Evolutionary conservation across 768 basidiomycete genomes (phyloP), one percentile per base, ranked within the genome.

Genomic region (Agrocybe pediades): DNA sequence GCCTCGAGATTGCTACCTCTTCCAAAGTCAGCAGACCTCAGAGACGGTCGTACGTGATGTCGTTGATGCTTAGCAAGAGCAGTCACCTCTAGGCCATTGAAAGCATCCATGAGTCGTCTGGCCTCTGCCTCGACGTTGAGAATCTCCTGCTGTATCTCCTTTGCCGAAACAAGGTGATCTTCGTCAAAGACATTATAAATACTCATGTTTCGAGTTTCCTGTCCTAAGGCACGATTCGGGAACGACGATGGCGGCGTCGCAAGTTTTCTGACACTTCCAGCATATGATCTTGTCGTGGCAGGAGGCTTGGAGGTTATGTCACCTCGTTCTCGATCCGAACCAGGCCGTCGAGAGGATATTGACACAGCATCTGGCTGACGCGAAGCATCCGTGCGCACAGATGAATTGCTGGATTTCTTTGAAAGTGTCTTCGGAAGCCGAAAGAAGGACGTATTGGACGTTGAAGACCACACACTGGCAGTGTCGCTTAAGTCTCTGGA

Each of bases 41-140:
- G 51, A 16, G 62, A 62, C 21, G 62, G 63, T 26, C 56, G 53
- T 13, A 57, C 54, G 27, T 63, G 64, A 40, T 62, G 57, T 54
- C 77, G 71, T 43, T 78, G 77, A 16, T 71, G 63, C 53, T 79
- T 77, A 9, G 85, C 83, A 44, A 90, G 70, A 19, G 85, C 81
- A 27, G 79, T 86, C 53, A 92, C 74, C 66, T 92, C 90, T 33
- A 92, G 74, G 8, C 90, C 88, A 60, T 83, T 88, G 67, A 92
- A 92, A 2, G 89, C 88, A 62, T 92, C 90, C 69, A 90, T 78
- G 42, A 92, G 68, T 45, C 86, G 75, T 56, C 79, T 77, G 6
- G 81, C 83, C 64, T 92, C 90, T 26, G 84, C 83, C 65, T 91
- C 88, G 40, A 92, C 81, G 6, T 76, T 68, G 54, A 78, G 71